A percentile compares a stretch with the other conserved stretches of the same genome.
These are phyloP conservation scores for Trypanosoma scelopori DNA, from an alignment of 208 protist species.

Conservation along the genomic window DNA sequence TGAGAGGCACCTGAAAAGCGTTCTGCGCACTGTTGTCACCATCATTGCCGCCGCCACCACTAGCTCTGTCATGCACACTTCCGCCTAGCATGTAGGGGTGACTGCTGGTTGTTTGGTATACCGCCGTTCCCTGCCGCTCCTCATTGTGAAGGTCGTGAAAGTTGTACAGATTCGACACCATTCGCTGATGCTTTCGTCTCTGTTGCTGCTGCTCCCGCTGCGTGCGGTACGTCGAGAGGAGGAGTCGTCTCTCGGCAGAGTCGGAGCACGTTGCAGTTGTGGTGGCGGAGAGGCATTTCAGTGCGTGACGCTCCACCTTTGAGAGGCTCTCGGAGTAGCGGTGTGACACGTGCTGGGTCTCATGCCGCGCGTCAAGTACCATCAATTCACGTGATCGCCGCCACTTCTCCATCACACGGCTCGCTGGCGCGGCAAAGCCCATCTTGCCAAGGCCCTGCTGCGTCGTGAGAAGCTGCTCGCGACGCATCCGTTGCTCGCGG, in stretches of 20 bases:
- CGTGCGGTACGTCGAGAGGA: background rate
- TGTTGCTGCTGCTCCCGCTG: slow-evolving; percentile 14
- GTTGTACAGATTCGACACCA: slow-evolving; percentile 37
- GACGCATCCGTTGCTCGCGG: slow-evolving; percentile 49
- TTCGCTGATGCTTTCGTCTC: slow-evolving; percentile 11
- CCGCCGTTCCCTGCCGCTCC: background rate
- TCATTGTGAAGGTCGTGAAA: slow-evolving; percentile 41
- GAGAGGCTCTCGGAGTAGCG: slow-evolving; percentile 39
- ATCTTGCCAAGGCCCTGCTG: slow-evolving; percentile 59
- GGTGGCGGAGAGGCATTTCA: slow-evolving; percentile 32
- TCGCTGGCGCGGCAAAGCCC: slow-evolving; percentile 43
- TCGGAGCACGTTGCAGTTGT: background rate
- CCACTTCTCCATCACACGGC: slow-evolving; percentile 66
- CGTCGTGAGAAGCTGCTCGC: slow-evolving; percentile 42
- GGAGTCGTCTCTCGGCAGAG: background rate
- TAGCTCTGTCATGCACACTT: background rate
- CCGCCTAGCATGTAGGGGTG: slow-evolving; percentile 5
- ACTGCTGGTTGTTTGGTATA: slow-evolving; percentile 20
- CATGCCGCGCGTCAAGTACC: slow-evolving; percentile 43
- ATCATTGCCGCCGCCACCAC: background rate
- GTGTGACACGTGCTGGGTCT: slow-evolving; percentile 60
- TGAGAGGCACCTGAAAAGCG: slow-evolving; percentile 11
- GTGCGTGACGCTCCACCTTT: slow-evolving; percentile 47
- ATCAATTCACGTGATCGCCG: slow-evolving; percentile 62
- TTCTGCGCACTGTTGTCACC: slow-evolving; percentile 2